Evolutionary conservation across 1,284 basidiomycete species (phyloP), one percentile per base, ranked within the genome.

Genomic region (Leucoagaricus sp.): DNA sequence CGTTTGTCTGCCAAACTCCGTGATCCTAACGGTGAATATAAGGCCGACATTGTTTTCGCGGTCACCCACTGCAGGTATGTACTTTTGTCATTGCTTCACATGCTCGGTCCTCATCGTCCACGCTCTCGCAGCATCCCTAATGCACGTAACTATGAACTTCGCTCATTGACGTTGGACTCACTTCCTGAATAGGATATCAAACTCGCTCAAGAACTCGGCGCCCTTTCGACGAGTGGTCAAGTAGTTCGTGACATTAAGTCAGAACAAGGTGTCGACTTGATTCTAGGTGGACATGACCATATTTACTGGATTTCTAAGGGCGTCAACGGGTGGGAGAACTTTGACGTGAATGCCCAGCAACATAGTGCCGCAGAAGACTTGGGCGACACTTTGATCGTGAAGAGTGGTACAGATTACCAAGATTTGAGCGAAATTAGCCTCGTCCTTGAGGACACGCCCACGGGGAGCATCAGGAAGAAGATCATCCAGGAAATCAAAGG

Each of bases 271-370:
- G 81, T 83, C 1, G 87, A 89, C 65, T 67, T 89, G 28, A 71
- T 89, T 42, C 76, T 89, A n/a, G 87, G 86, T 15, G 87, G 86
- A 0, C 87, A 89, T 61, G 86, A 89, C 63, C 86, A 89, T 61
- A 70, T 82, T 29, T 85, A 85, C 69, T 82, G 84, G 69, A 78
- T 87, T 46, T 85, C 85, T 10, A 6, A 63, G 85, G 85, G 5
- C 33, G 79, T 80, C 2, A 72, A 73, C 4, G 64, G 67, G 8
- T 89, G 83, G 83, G 75, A 84, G 10, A 80, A 80, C 5, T 83
- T 80, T 57, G 72, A 81, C 54, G 71, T 79, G 10, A 68, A 72
- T 2, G 67, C 72, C 13, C 64, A 69, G 6, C 74, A 75, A 2
- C 74, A 81, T 1, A 86, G 85, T 3, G 80, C 81, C 0, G 79